phyloP scores from a whole-genome alignment of 2,329 filamentous ascomycete genomes.

The Ilyonectria mors-panacis region DNA sequence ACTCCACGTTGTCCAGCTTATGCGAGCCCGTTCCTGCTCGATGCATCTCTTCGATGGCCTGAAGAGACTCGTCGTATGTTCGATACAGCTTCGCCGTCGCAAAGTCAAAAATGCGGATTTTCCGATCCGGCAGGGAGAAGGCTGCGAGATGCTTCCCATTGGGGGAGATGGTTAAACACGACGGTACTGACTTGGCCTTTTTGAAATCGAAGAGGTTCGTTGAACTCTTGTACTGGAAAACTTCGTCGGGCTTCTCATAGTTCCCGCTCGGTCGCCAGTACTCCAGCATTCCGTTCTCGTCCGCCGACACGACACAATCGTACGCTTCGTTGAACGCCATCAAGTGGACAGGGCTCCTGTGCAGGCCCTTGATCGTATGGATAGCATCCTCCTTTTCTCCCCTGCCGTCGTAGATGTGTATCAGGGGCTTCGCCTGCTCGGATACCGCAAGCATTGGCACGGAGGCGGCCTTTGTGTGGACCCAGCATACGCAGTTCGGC shows the following conservation, averaged over 20 bases:
- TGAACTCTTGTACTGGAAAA: conserved; percentile 93
- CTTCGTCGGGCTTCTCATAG: conserved; percentile 92
- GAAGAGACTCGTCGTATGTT: conserved; percentile 94
- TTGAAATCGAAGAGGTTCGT: conserved; percentile 98
- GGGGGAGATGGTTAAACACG: conserved; percentile 87
- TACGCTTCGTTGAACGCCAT: conserved; percentile 92
- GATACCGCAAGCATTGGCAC: conserved; percentile 89
- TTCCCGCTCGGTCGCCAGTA: conserved; percentile 89
- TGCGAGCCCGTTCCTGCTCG: conserved; percentile 88
- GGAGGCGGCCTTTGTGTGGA: conserved; percentile 90
- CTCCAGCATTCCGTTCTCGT: conserved; percentile 93
- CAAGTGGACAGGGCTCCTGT: conserved; percentile 83
- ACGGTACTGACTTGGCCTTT: conserved; percentile 89
- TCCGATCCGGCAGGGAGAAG: conserved; percentile 93
- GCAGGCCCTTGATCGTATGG: conserved; percentile 84
- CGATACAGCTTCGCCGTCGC: conserved; percentile 88
- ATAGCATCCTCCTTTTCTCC: conserved; percentile 84
- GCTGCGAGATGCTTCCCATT: conserved; percentile 89
- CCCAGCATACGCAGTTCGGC: conserved; percentile 90
- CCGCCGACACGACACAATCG: conserved; percentile 92
- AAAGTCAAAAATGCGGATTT: conserved; percentile 95
- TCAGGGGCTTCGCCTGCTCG: conserved; percentile 78
- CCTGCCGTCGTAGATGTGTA: conserved; percentile 90
- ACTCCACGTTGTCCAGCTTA: conserved; percentile 91
- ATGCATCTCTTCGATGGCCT: conserved; percentile 93